Conservation (phyloP, 305 asterid genomes). For the Fraxinus platypoda region DNA sequence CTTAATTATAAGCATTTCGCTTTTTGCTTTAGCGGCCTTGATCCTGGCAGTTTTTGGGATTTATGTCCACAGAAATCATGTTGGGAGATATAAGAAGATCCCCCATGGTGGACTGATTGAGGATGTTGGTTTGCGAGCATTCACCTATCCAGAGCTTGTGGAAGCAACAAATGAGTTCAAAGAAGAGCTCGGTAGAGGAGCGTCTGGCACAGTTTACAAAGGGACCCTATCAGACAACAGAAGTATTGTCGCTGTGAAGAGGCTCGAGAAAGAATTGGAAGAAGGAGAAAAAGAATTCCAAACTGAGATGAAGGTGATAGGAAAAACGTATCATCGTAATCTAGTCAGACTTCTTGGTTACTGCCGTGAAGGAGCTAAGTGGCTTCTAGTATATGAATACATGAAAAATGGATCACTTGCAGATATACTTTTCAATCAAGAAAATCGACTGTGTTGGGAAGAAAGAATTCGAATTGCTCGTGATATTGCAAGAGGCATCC, state of each 20-base stretch:
- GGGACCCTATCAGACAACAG: neutral
- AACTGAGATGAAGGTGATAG: conserved; percentile 35
- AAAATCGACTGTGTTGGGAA: conserved; percentile 27
- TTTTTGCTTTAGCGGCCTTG: neutral
- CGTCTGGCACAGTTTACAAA: conserved; percentile 34
- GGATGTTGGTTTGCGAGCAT: conserved; percentile 27
- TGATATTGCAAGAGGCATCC: conserved; percentile 48
- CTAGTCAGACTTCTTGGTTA: conserved; percentile 41
- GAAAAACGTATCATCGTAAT: conserved; percentile 39
- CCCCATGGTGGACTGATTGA: conserved; percentile 13
- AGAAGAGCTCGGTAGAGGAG: conserved; percentile 42
- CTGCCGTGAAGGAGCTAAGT: conserved; percentile 33
- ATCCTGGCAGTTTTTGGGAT: neutral
- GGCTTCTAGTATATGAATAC: conserved; percentile 43
- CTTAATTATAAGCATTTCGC: neutral
- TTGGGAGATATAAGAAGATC: conserved; percentile 21
- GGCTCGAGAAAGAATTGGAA: conserved; percentile 26
- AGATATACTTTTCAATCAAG: conserved; percentile 22
- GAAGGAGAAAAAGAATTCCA: conserved; percentile 38
- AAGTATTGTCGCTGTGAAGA: conserved; percentile 35
- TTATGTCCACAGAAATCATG: neutral
- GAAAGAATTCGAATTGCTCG: conserved; percentile 31
- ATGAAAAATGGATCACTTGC: conserved; percentile 54
- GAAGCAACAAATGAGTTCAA: conserved; percentile 36
- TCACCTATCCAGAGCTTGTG: conserved; percentile 31